Conservation (phyloP, 2,329 filamentous ascomycete genomes). For the Chaetothyriales sp. region DNA sequence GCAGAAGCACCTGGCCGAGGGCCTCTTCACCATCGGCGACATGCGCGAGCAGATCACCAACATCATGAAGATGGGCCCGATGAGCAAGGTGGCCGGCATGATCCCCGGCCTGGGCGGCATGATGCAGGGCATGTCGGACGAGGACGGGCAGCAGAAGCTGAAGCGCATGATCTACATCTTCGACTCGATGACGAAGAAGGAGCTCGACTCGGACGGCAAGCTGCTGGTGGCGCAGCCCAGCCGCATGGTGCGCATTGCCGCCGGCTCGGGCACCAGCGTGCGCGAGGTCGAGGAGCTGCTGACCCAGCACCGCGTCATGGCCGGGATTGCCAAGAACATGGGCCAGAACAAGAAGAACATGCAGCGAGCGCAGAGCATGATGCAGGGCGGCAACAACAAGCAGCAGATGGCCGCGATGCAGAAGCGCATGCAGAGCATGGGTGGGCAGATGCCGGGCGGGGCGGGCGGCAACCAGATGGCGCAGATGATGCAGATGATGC, state of each 20-base stretch:
- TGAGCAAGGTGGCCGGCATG: conserved; percentile 97
- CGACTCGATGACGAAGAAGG: conserved; percentile 93
- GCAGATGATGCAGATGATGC: conserved; percentile 86
- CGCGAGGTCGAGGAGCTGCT: conserved; percentile 89
- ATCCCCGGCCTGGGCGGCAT: conserved; percentile 87
- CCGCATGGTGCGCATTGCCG: conserved; percentile 81
- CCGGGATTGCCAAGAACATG: conserved; percentile 98
- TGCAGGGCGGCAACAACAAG: conserved; percentile 82
- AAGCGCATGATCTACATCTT: conserved; percentile 99
- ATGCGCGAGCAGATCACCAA: conserved; percentile 89
- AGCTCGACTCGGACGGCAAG: conserved; percentile 90
- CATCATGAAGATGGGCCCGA: conserved; percentile 98
- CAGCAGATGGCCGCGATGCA: conserved; percentile 88
- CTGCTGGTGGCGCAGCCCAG: conserved; percentile 85
- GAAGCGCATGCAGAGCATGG: conserved; percentile 86
- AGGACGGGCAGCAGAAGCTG: conserved; percentile 83
- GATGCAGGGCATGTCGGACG: conserved; percentile 87
- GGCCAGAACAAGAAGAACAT: conserved; percentile 96
- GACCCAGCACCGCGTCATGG: conserved; percentile 98
- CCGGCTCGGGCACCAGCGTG: conserved; percentile 80
- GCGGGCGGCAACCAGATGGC: conserved; percentile 54
- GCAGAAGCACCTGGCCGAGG: conserved; percentile 96
- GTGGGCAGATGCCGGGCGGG: conserved; percentile 52
- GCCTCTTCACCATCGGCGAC: conserved; percentile 89
- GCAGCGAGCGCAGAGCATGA: conserved; percentile 79